Conservation (phyloP, 176 grass and related monocot species). For the Raddia guianensis region DNA sequence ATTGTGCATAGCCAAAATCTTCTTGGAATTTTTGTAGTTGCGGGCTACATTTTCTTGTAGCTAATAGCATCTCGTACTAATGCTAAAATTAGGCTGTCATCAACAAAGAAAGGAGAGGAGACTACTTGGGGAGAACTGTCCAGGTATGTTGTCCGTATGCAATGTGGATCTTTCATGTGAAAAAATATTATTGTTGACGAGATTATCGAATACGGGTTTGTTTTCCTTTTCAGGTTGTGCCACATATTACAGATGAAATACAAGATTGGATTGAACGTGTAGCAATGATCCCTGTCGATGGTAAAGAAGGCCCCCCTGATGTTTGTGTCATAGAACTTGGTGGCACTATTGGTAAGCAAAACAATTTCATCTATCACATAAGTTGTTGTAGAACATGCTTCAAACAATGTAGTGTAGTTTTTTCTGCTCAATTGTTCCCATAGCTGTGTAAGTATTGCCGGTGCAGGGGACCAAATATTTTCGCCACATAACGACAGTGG, state of each 20-base stretch:
- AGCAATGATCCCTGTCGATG: slow-evolving; percentile 73
- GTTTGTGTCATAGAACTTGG: slow-evolving; percentile 96
- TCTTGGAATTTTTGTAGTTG: slow-evolving; percentile 10
- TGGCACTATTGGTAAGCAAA: slow-evolving; percentile 86
- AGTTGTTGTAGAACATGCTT: neutral
- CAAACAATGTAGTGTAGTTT: slow-evolving; percentile 37
- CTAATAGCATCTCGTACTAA: slow-evolving; percentile 36
- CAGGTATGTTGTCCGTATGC: slow-evolving; percentile 58
- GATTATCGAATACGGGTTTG: slow-evolving; percentile 38
- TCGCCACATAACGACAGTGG: slow-evolving; percentile 61
- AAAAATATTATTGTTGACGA: neutral
- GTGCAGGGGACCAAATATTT: slow-evolving; percentile 61
- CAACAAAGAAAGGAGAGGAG: slow-evolving; percentile 93
- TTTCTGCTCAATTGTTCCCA: slow-evolving; percentile 60
- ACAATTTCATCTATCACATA: slow-evolving; percentile 26
- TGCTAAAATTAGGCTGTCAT: slow-evolving; percentile 71
- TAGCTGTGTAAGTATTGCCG: slow-evolving; percentile 69
- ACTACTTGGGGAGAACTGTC: slow-evolving; percentile 96
- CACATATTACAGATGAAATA: slow-evolving; percentile 97
- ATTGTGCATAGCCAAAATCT: neutral
- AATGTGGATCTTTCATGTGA: slow-evolving; percentile 20
- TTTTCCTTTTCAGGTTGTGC: slow-evolving; percentile 78
- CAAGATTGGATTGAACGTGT: slow-evolving; percentile 98
- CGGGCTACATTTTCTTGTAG: slow-evolving; percentile 29
- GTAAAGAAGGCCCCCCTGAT: slow-evolving; percentile 86